These are phyloP conservation scores for Ramaria rubella DNA, from an alignment of 768 basidiomycete species.

Conservation along the genomic window DNA sequence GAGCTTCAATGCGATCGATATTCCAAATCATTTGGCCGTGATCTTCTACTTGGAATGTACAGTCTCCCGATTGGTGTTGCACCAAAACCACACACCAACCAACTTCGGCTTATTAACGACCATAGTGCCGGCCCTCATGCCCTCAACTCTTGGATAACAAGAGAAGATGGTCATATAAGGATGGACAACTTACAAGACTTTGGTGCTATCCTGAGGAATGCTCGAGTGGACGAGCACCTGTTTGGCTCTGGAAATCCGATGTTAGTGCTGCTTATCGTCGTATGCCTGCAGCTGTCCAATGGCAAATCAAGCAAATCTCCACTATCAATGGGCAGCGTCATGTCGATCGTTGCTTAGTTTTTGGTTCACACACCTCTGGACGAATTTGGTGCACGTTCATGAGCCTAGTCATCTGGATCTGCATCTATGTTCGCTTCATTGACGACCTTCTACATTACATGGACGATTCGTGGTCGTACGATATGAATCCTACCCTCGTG, in stretches of 20 bases:
- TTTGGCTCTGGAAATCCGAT: conserved; percentile 31
- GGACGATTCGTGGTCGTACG: conserved; percentile 19
- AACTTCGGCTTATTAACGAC: conserved; percentile 26
- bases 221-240: conserved; percentile 8
- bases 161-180: not conserved
- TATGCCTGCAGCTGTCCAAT: conserved; percentile 31
- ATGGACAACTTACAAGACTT: conserved; percentile 19
- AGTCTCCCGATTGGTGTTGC: conserved; percentile 21
- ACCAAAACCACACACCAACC: conserved; percentile 24
- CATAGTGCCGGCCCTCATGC: conserved; percentile 26
- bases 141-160: conserved; percentile 24
- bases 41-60: conserved; percentile 25
- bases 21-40: conserved; percentile 21
- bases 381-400: conserved; percentile 28
- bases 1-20: conserved; percentile 15
- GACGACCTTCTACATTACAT: conserved; percentile 22
- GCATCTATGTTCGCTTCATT: conserved; percentile 16
- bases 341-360: too few relatives aligned
- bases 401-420: conserved; percentile 33
- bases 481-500: conserved; percentile 11
- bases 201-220: conserved; percentile 19
- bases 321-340: conserved; percentile 12
- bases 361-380: conserved; percentile 25
- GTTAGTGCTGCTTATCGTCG: conserved; percentile 31
- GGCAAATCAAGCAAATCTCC: conserved; percentile 37